Evolutionary conservation across 2,329 filamentous ascomycete genomes (phyloP).

Genomic region (Colletotrichum melonis): DNA sequence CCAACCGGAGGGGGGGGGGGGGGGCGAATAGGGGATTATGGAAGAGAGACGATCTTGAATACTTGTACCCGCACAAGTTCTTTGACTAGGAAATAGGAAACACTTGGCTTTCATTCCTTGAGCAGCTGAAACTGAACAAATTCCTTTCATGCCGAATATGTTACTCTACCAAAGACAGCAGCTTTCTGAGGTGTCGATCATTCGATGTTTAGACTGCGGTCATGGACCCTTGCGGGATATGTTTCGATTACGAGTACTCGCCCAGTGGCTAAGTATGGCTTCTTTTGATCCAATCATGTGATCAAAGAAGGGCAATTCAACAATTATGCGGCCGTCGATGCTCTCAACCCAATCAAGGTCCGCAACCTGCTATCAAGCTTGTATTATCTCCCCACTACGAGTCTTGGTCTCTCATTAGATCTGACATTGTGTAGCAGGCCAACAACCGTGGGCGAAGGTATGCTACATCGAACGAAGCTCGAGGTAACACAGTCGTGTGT

Average conservation of each 20-base stretch:
- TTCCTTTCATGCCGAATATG: neutral
- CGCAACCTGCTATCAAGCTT: neutral
- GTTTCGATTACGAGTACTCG: neutral
- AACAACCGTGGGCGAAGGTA: neutral
- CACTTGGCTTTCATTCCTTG: neutral
- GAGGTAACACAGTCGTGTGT: neutral
- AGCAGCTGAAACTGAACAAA: neutral
- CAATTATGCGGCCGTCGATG: neutral
- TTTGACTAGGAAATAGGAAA: neutral
- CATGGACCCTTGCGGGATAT: no score
- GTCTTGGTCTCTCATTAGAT: neutral
- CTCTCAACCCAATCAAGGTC: neutral
- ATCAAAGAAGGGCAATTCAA: neutral
- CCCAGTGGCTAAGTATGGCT: neutral
- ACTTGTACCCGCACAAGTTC: neutral
- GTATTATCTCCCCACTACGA: neutral
- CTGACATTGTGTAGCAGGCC: neutral
- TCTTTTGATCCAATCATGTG: neutral
- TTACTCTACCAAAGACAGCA: neutral
- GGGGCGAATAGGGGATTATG: neutral
- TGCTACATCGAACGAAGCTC: neutral
- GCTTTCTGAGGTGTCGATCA: neutral
- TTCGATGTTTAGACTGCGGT: no score
- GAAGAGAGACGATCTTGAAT: neutral
- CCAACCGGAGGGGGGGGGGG: no score